These are phyloP conservation scores for Nepenthes alata DNA, from an alignment of 179 eudicot species.

Conservation along the genomic window DNA sequence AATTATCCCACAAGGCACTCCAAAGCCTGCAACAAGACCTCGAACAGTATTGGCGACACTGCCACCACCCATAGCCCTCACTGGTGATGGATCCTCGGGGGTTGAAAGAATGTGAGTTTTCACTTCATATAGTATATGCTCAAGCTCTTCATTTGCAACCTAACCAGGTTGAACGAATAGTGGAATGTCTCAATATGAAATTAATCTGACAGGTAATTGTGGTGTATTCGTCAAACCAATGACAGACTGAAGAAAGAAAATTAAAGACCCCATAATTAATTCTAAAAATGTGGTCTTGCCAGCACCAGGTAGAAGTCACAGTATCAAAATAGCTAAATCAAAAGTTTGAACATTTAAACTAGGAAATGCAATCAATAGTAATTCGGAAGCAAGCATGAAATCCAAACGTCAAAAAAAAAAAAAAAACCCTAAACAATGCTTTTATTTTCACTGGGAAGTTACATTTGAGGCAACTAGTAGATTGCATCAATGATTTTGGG, in stretches of 20 bases:
- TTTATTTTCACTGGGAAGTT: too few species aligned
- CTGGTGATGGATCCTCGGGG: conserved; percentile 34
- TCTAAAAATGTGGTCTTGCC: too few species aligned
- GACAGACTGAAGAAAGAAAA: too few species aligned
- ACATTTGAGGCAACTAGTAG: too few species aligned
- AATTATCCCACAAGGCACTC: conserved; percentile 60
- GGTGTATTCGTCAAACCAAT: too few species aligned
- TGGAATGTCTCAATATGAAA: too few species aligned
- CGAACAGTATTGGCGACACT: conserved; percentile 94
- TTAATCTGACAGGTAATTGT: too few species aligned
- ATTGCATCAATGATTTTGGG: too few species aligned
- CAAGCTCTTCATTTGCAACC: conserved; percentile 77
- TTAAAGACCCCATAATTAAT: too few species aligned
- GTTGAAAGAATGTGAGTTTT: conserved; percentile 40
- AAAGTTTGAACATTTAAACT: too few species aligned
- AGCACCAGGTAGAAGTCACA: too few species aligned
- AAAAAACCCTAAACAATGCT: not conserved
- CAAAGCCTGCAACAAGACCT: conserved; percentile 85
- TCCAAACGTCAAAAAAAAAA: not conserved
- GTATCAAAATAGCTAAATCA: too few species aligned
- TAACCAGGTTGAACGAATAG: conserved; percentile 4
- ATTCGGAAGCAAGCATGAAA: not conserved
- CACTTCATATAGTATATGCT: conserved; percentile 53
- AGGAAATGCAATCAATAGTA: not conserved
- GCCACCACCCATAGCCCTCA: conserved; percentile 84